Conservation (phyloP, 345 rosid species). For the Corchorus olitorius region DNA sequence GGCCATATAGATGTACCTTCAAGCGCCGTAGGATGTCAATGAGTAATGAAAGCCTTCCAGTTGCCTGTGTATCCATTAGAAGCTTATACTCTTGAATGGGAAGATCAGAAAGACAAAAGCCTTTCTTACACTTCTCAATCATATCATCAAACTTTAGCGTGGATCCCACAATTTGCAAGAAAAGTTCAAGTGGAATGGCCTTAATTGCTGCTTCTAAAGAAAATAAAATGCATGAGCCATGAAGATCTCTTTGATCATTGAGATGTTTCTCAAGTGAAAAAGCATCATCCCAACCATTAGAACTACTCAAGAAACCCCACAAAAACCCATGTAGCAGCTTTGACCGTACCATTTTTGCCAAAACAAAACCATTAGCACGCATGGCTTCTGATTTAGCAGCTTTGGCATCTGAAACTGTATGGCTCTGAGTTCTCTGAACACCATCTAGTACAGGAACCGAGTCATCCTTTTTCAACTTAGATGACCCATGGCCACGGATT, state of each 20-base stretch:
- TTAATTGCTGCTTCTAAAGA: slow-evolving; percentile 75
- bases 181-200: slow-evolving; percentile 82
- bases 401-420: slow-evolving; percentile 47
- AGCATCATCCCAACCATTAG: slow-evolving; percentile 54
- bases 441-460: slow-evolving; percentile 69
- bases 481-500: slow-evolving; percentile 63
- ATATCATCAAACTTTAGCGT: slow-evolving; percentile 64
- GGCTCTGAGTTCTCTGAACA: slow-evolving; percentile 61
- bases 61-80: slow-evolving; percentile 83
- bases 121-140: slow-evolving; percentile 76
- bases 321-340: slow-evolving; percentile 80
- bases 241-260: slow-evolving; percentile 34
- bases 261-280: slow-evolving; percentile 39
- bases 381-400: slow-evolving; percentile 66
- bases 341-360: slow-evolving; percentile 93
- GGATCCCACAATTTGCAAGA: slow-evolving; percentile 86
- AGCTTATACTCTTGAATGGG: slow-evolving; percentile 62
- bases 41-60: slow-evolving; percentile 74
- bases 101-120: slow-evolving; percentile 74
- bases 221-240: slow-evolving; percentile 52
- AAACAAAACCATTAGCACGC: slow-evolving; percentile 93
- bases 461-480: slow-evolving; percentile 51
- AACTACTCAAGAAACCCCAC: slow-evolving; percentile 65
- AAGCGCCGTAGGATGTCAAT: slow-evolving; percentile 79
- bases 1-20: slow-evolving; percentile 58